Base-by-base conservation (phyloP, 257 asterid genomes). In the Forsythia viridissima region DNA sequence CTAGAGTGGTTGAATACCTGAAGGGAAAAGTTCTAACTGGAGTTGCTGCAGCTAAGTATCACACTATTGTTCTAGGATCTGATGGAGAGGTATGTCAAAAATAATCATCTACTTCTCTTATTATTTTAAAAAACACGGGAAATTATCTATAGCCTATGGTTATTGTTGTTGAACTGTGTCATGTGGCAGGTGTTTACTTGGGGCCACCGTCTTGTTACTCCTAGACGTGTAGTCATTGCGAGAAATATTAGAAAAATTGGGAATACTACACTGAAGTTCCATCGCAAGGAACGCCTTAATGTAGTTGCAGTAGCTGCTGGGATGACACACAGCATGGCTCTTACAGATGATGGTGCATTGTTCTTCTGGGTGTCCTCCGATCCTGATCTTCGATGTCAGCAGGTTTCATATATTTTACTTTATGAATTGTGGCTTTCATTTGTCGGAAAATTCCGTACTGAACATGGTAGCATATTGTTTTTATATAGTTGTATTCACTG, bases 181-280 rank as follows among this genome's bases (percentile, higher is more conserved):
- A 77, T 67, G 69, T 86, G 85, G 70, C 87, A 94, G 98, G 98
- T 96, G n/a, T 96, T 89, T 84, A 94, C 98, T 71, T 96, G 99
- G 99, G 99, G 99, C 75, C 98, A 96, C 83, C 95, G 97, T 43
- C 96, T 93, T 75, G 99, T 96, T 76, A 91, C 88, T 78, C 98
- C 99, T 9, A 90, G 90, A 74, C 97, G 99, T 70, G 96, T 96
- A 39, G 82, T 92, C 57, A 79, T 94, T 81, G 84, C 91, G 38
- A 90, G 97, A 86, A 90, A 88, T 77, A 83, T 82, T 3, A 91
- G 67, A 80, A 96, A 93, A 86, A 72, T 71, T 72, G 96, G 97
- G 82, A 96, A 78, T 77, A 82, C 86, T 34, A 75, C 82, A 59
- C 80, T 96, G 80, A 92, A 94, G 83, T 93, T 93, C 88, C 99